A percentile compares a stretch with the other conserved stretches of the same genome.
Conservation (phyloP, 768 basidiomycete genomes). For the Russula foetens region DNA sequence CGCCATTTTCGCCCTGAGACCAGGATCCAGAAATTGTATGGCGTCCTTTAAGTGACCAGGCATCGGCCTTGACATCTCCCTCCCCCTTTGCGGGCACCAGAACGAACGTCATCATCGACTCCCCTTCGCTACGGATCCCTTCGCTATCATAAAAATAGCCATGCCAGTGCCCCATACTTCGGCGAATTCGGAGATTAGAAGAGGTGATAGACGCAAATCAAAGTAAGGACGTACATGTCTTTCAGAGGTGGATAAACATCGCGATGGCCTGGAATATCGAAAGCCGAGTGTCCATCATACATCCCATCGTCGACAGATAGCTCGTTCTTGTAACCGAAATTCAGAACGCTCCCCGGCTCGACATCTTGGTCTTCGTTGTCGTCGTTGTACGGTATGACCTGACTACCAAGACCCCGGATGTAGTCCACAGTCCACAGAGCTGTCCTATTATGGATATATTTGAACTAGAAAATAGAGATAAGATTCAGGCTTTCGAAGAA, state of each 20-base stretch:
- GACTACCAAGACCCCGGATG: too few species aligned
- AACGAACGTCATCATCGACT: constrained; percentile 11
- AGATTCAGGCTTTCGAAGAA: neutral
- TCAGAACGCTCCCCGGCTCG: too few species aligned
- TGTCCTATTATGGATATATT: too few species aligned
- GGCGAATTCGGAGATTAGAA: neutral
- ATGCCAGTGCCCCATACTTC: constrained; percentile 12
- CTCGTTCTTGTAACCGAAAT: too few species aligned
- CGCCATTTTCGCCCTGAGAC: constrained; percentile 7
- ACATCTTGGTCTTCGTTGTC: too few species aligned
- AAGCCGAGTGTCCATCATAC: constrained; percentile 5
- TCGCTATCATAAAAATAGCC: constrained; percentile 7
- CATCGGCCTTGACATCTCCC: constrained; percentile 4
- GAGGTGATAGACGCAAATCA: neutral
- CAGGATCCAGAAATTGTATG: constrained; percentile 18
- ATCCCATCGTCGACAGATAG: neutral
- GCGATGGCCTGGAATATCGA: neutral
- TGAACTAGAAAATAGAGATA: too few species aligned
- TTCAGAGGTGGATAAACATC: neutral
- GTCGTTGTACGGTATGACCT: too few species aligned
- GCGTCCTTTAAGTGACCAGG: constrained; percentile 5
- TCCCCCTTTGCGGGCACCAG: constrained; percentile 2
- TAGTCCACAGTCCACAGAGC: too few species aligned
- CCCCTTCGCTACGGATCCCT: too few species aligned
- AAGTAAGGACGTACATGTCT: constrained; percentile 2